phyloP scores from a whole-genome alignment of 2,329 filamentous ascomycete genomes.

The Colletotrichum musicola region DNA sequence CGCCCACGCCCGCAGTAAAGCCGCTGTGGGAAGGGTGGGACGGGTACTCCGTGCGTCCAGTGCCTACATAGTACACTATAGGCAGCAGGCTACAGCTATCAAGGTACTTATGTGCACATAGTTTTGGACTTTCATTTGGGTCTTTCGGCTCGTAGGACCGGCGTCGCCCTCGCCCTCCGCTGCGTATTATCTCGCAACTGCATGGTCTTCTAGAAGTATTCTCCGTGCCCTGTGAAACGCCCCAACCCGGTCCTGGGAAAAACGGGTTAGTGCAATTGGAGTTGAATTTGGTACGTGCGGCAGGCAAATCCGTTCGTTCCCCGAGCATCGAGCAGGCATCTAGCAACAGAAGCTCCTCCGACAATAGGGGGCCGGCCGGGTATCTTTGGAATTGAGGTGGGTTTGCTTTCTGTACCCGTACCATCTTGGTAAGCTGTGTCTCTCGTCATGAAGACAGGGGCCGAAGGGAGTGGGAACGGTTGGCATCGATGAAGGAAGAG shows the following conservation, averaged over 20 bases:
- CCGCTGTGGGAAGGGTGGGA: background rate
- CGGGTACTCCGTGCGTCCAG: background rate
- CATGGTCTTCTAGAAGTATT: conserved; percentile 38
- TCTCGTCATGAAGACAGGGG: conserved; percentile 10
- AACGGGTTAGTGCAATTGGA: conserved; percentile 13
- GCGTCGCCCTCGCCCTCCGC: background rate
- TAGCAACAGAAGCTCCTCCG: background rate
- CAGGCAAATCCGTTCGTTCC: conserved; percentile 23
- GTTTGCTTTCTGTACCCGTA: background rate
- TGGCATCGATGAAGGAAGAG: background rate
- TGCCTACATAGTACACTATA: too few relatives aligned
- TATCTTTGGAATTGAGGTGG: conserved; percentile 26
- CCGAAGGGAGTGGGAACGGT: background rate
- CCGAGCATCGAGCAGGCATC: background rate
- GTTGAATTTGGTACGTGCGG: conserved; percentile 7
- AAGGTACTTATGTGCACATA: background rate
- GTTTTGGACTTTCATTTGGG: background rate
- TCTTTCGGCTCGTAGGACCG: conserved; percentile 28
- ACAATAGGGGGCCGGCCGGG: conserved; percentile 14
- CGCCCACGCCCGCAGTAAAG: conserved; percentile 29
- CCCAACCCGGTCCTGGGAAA: conserved; percentile 17
- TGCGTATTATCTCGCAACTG: conserved; percentile 16
- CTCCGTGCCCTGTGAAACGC: conserved; percentile 24
- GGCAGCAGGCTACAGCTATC: background rate
- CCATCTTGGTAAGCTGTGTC: conserved; percentile 7